Evolutionary conservation across 202 grass and related monocot species (phyloP).

Genomic region (Zoysia matrella): DNA sequence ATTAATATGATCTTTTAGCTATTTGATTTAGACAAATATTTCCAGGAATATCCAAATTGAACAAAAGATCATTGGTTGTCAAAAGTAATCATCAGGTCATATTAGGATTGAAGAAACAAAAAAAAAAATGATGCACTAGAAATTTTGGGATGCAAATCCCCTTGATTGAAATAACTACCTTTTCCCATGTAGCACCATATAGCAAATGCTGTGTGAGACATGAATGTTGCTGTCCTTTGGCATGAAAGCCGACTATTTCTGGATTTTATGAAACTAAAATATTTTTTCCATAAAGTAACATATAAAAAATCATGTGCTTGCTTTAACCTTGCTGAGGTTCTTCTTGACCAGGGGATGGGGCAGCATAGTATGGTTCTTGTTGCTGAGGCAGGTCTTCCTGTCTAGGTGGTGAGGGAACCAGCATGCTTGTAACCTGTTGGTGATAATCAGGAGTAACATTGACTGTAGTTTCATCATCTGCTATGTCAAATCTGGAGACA

Average conservation of each 20-base stretch:
- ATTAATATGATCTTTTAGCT: conserved; percentile 11
- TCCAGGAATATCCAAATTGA: background rate
- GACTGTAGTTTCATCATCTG: conserved; percentile 77
- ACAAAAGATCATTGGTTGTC: conserved; percentile 4
- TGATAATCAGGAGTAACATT: conserved; percentile 59
- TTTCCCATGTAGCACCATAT: background rate
- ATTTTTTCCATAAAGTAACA: background rate
- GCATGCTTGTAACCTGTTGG: conserved; percentile 53
- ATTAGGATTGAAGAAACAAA: background rate
- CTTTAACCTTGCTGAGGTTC: conserved; percentile 60
- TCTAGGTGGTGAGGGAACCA: conserved; percentile 57
- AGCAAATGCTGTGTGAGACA: conserved; percentile 26
- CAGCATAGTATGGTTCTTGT: conserved; percentile 43
- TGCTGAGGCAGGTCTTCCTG: conserved; percentile 62
- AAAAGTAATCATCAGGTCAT: conserved; percentile 10
- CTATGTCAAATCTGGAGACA: conserved; percentile 82
- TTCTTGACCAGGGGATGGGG: conserved; percentile 43
- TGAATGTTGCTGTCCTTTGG: background rate
- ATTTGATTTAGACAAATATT: conserved; percentile 23
- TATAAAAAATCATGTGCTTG: conserved; percentile 35
- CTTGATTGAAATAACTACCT: conserved; percentile 16
- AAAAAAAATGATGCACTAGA: background rate
- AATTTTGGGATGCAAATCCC: conserved; percentile 5
- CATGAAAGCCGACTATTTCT: background rate
- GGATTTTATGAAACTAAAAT: conserved; percentile 1